Conservation (phyloP, 2,329 filamentous ascomycete genomes). For the Fusarium goolgardi region DNA sequence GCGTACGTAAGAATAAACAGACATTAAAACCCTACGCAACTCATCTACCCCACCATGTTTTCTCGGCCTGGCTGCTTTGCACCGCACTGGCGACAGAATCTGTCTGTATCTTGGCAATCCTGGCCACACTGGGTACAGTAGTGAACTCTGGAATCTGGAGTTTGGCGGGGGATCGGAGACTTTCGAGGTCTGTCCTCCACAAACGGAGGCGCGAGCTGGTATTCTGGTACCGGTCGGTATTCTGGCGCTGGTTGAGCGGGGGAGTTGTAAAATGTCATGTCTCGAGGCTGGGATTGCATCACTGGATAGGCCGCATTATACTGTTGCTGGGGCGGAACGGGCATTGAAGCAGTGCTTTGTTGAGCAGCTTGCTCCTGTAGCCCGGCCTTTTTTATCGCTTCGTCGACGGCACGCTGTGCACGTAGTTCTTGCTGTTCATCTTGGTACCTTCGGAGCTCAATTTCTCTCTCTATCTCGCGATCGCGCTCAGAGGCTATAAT, state of each 20-base stretch:
- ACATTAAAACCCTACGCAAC: no score
- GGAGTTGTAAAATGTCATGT: neutral
- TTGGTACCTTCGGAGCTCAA: neutral
- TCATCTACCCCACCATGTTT: no score
- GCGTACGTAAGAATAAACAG: no score
- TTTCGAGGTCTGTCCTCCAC: neutral
- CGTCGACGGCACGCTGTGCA: conserved; percentile 1
- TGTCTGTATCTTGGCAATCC: neutral
- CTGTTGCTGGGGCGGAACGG: neutral
- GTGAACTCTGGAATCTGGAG: neutral
- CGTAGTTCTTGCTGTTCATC: neutral
- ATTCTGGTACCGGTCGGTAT: neutral
- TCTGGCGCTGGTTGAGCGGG: neutral
- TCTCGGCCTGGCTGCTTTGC: neutral
- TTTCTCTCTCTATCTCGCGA: neutral
- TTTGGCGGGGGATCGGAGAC: neutral
- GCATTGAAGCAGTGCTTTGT: neutral
- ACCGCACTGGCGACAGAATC: conserved; percentile 9
- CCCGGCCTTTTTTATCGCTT: conserved; percentile 5
- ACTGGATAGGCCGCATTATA: neutral
- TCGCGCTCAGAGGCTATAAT: neutral
- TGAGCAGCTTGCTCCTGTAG: neutral
- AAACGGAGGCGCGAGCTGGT: neutral
- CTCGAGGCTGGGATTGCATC: neutral
- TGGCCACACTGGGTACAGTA: conserved; percentile 7